Base-by-base conservation (phyloP, 352 stramenopile species). In the Hyaloperonospora arabidopsidis region DNA sequence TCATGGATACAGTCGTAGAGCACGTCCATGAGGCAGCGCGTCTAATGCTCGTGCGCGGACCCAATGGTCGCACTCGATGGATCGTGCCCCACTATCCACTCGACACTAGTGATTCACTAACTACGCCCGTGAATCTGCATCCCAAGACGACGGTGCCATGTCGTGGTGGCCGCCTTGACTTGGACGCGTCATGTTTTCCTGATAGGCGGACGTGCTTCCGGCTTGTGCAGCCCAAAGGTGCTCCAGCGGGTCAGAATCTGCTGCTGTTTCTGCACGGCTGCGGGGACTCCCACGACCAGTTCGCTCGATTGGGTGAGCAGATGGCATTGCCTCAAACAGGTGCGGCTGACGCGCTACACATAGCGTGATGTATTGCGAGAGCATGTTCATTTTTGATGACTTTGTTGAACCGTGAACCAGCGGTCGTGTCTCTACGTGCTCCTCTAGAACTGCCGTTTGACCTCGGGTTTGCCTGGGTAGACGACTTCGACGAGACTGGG, bases 261-360 rank as follows among this genome's bases (percentile, higher is more conserved):
- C 54, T 87, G 5, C 22, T 89, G 25, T 70, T 87, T 51, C 58
- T 89, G 17, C 78, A 89, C 23, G 78, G 76, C 2, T 74, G 72
- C 23, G 78, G 78, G 5, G 76, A 85, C 52, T 80, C 65, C 22
- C 66, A 79, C n/a, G 59, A 53, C 15, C 68, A 68, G 11, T 89
- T 89, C 25, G 65, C 72, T 11, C 59, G 55, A 28, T 63, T 89
- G 2, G 78, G 64, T 8, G 49, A 61, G 25, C 56, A 75, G 44
- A 86, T 86, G 76, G 76, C 58, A 10, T 54, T 86, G 15, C 78
- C 78, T 11, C 79, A 87, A 54, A 87, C 79, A 63, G 78, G 78
- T 88, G 45, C 5, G 49, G 43, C 22, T 6, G 17, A 13, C 8
- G 25, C 8, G 25, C 25, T 32, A 4, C 25, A 32, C 25, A 8